Evolutionary conservation across 495 filamentous ascomycete species (phyloP).

Genomic region (Hypoxylon crocopeplum): DNA sequence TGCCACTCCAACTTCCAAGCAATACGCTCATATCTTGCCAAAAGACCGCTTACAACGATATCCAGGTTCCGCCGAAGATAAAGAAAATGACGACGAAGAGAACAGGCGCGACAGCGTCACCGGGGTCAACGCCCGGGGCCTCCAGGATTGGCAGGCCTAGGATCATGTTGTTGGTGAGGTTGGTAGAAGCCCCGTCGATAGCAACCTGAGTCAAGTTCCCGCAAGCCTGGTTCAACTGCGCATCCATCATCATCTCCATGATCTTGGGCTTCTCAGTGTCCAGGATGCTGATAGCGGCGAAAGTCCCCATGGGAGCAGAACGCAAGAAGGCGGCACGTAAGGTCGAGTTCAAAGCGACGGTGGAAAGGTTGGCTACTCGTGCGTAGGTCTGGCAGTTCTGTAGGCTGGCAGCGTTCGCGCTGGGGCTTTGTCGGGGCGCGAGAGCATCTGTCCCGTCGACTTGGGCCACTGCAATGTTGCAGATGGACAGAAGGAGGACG

Average conservation of each 20-base stretch:
- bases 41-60: slow-evolving; percentile 11
- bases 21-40: too few relatives aligned
- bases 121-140: slow-evolving; percentile 11
- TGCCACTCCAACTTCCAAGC: too few relatives aligned
- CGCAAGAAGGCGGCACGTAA: slow-evolving; percentile 45
- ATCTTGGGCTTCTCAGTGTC: slow-evolving; percentile 38
- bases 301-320: slow-evolving; percentile 39
- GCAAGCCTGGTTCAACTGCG: slow-evolving; percentile 42
- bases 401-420: slow-evolving; percentile 9
- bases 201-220: slow-evolving; percentile 44
- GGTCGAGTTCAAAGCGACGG: slow-evolving; percentile 44
- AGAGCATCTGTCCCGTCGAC: slow-evolving; percentile 4
- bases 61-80: slow-evolving; percentile 22
- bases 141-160: slow-evolving; percentile 25
- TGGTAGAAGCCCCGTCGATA: slow-evolving; percentile 38
- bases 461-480: slow-evolving; percentile 22
- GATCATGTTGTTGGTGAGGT: slow-evolving; percentile 44
- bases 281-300: slow-evolving; percentile 37
- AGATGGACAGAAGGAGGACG: slow-evolving; percentile 30
- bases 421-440: slow-evolving; percentile 23
- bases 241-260: slow-evolving; percentile 39
- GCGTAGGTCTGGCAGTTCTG: slow-evolving; percentile 38
- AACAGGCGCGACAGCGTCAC: slow-evolving; percentile 12
- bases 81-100: slow-evolving; percentile 14
- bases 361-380: slow-evolving; percentile 39